These are phyloP conservation scores for Xenosphaeropsis pyriputrescens DNA, from an alignment of 2,329 filamentous ascomycete species.

Conservation along the genomic window DNA sequence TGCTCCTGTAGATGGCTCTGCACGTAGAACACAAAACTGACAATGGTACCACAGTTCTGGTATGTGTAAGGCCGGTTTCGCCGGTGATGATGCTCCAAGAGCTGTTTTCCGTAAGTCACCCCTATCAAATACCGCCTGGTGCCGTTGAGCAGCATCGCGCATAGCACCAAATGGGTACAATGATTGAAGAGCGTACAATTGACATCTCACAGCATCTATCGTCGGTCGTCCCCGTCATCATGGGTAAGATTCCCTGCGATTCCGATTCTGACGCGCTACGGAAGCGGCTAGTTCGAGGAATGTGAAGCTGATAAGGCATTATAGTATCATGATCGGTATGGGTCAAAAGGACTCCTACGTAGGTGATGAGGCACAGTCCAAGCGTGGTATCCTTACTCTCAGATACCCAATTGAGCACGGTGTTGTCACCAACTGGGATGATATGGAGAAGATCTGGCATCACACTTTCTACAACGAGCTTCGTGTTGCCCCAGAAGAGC, in stretches of 20 bases:
- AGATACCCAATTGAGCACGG: constrained; percentile 99
- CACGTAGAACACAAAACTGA: constrained; percentile 9
- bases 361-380: constrained; percentile 99
- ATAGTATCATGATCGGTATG: constrained; percentile 99
- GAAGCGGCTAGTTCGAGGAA: constrained; percentile 1
- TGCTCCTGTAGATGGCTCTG: constrained; percentile 2
- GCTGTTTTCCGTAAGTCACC: constrained; percentile 96
- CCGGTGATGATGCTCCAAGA: constrained; percentile 99
- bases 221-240: constrained; percentile 99
- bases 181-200: constrained; percentile 3
- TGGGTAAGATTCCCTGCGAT: constrained; percentile 53
- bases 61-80: constrained; percentile 99
- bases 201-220: constrained; percentile 64
- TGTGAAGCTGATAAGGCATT: constrained; percentile 14
- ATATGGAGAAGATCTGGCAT: constrained; percentile 99
- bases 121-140: constrained; percentile 10
- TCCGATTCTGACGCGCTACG: too few species aligned
- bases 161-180: constrained; percentile 8
- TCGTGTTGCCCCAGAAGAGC: constrained; percentile 98
- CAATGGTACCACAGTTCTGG: constrained; percentile 58
- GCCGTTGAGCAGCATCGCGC: background rate
- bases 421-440: constrained; percentile 99
- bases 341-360: constrained; percentile 99
- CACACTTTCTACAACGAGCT: constrained; percentile 99
- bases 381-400: constrained; percentile 99